phyloP scores from a whole-genome alignment of 306 rosid genomes.

The Cucumis cinereus region DNA sequence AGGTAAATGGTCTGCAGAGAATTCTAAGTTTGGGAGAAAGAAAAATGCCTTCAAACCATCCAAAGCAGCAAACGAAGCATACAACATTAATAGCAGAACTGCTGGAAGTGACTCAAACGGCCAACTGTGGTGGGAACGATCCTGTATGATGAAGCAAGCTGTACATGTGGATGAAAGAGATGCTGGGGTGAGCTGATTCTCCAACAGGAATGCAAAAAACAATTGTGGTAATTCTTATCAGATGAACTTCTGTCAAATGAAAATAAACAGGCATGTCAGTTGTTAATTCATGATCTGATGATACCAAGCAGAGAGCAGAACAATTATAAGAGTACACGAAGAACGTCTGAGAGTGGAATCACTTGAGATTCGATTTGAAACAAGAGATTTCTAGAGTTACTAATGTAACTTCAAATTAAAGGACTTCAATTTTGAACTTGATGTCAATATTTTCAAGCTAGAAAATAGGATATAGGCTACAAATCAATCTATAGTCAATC shows the following conservation, averaged over 20 bases:
- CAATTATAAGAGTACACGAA: background rate
- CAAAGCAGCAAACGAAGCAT: background rate
- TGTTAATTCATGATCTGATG: background rate
- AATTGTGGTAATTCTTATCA: background rate
- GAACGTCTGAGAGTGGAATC: background rate
- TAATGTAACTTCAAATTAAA: background rate
- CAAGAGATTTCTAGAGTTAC: background rate
- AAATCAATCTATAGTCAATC: background rate
- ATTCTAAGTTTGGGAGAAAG: background rate
- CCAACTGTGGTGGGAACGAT: background rate
- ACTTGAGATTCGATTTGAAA: background rate
- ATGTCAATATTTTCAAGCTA: background rate
- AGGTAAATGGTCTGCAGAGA: background rate
- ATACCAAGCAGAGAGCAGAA: background rate
- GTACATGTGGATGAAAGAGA: background rate
- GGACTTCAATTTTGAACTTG: background rate
- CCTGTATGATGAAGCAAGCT: background rate
- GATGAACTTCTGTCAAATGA: background rate
- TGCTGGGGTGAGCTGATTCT: background rate
- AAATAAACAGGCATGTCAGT: background rate
- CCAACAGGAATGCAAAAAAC: background rate
- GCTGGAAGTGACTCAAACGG: background rate
- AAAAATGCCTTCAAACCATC: conserved; percentile 4
- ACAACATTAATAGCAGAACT: background rate
- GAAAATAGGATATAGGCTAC: background rate